A percentile compares a stretch with the other conserved stretches of the same genome.
These are phyloP conservation scores for Gigaspora rosea DNA, from an alignment of 192 early-diverging fungal species.

Conservation along the genomic window DNA sequence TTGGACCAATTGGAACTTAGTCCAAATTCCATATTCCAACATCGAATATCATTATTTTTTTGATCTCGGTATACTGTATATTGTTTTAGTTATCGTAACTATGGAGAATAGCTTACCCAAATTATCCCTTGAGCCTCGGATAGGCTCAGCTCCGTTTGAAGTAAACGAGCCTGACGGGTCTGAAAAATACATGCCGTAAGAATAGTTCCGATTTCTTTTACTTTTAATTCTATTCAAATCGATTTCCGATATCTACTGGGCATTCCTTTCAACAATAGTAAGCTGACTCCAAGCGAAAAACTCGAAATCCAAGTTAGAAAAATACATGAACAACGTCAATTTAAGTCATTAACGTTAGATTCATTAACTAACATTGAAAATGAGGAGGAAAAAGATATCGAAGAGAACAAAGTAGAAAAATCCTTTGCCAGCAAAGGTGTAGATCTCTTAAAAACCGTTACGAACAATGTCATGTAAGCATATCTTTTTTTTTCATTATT, in stretches of 20 bases:
- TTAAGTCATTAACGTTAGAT: conserved; percentile 14
- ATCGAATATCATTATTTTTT: no score
- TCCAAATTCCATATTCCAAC: no score
- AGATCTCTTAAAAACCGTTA: not conserved
- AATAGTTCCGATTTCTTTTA: not conserved
- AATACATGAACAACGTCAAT: conserved; percentile 14
- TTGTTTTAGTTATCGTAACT: no score
- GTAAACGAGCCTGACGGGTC: not conserved
- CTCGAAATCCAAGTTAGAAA: conserved; percentile 17
- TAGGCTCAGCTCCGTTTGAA: conserved; percentile 1
- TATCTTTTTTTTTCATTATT: not conserved
- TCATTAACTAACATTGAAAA: not conserved
- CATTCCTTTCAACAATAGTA: not conserved
- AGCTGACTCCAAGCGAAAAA: conserved; percentile 13
- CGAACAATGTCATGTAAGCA: not conserved
- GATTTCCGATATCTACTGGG: no score
- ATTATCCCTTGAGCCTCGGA: conserved; percentile 15
- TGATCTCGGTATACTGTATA: no score
- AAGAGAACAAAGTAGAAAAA: conserved; percentile 11
- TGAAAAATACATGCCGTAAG: conserved; percentile 11
- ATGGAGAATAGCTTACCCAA: not conserved
- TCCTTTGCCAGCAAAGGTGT: not conserved
- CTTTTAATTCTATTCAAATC: not conserved
- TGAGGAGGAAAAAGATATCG: not conserved
- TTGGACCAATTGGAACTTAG: no score